phyloP scores from a whole-genome alignment of 768 basidiomycete species.

The Lanmaoa pseudosensibilis region DNA sequence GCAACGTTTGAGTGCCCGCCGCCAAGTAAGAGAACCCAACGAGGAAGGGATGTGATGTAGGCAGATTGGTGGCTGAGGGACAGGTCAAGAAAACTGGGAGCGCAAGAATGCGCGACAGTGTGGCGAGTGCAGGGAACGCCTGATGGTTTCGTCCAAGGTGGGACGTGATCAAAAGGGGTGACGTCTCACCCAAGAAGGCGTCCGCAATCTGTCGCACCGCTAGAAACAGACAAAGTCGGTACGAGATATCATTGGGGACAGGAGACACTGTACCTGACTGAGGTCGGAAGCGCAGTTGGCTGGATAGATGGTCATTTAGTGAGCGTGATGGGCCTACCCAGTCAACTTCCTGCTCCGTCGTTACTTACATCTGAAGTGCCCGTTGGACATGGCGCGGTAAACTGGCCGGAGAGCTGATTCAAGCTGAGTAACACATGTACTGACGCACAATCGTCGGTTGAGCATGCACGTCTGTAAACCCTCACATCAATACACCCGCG shows the following conservation, averaged over 20 bases:
- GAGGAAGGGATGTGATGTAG: slow-evolving; percentile 56
- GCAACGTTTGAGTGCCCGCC: slow-evolving; percentile 43
- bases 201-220: slow-evolving; percentile 42
- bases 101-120: slow-evolving; percentile 50
- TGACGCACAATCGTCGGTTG: slow-evolving; percentile 70
- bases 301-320: slow-evolving; percentile 56
- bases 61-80: slow-evolving; percentile 51
- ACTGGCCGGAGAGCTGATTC: slow-evolving; percentile 56
- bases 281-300: slow-evolving; percentile 45
- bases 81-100: slow-evolving; percentile 56
- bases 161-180: slow-evolving; percentile 66
- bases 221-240: not conserved
- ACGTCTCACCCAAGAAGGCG: slow-evolving; percentile 49
- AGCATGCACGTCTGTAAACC: slow-evolving; percentile 59
- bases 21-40: slow-evolving; percentile 53
- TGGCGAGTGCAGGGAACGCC: slow-evolving; percentile 45
- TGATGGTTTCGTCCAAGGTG: slow-evolving; percentile 55
- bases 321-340: slow-evolving; percentile 32
- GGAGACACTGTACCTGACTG: slow-evolving; percentile 30
- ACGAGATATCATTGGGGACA: not conserved
- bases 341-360: slow-evolving; percentile 64
- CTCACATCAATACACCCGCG: not conserved
- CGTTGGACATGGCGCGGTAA: slow-evolving; percentile 52
- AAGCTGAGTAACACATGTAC: slow-evolving; percentile 68
- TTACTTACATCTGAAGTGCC: slow-evolving; percentile 70